A percentile compares a stretch with the other conserved stretches of the same genome.
These are phyloP conservation scores for Tricharina praecox DNA, from an alignment of 495 filamentous ascomycete genomes.

Conservation along the genomic window DNA sequence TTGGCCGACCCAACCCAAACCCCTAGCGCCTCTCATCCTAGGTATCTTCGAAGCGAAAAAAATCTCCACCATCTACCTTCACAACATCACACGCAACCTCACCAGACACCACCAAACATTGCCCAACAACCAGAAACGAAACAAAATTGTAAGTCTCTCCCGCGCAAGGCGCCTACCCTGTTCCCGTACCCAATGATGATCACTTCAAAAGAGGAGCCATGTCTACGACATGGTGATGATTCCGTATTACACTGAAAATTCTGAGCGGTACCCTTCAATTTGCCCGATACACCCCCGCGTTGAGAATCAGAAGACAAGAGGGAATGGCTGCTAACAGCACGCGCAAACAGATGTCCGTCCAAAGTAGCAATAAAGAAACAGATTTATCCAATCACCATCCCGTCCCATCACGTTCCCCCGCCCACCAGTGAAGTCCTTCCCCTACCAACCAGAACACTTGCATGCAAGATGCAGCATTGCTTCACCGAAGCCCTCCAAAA, in stretches of 20 bases:
- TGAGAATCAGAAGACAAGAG: no score
- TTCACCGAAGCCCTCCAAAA: not conserved
- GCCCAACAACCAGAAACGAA: no score
- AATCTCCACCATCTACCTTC: not conserved
- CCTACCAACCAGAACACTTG: not conserved
- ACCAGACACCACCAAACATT: no score
- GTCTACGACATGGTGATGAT: no score
- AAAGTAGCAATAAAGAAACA: no score
- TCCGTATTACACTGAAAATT: slow-evolving; percentile 4
- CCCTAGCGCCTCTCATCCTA: not conserved
- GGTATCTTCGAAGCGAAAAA: not conserved
- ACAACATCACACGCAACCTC: not conserved
- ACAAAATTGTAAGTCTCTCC: no score
- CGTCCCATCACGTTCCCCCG: no score
- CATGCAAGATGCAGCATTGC: not conserved
- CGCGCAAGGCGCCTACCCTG: not conserved
- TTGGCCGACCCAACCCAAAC: not conserved
- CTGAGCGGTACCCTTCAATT: not conserved
- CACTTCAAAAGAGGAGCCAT: not conserved
- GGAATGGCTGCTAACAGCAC: no score
- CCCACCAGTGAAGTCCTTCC: no score
- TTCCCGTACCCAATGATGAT: not conserved
- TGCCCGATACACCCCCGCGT: no score
- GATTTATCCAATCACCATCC: no score
- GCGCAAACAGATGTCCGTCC: no score